A percentile compares a stretch with the other conserved stretches of the same genome.
These are phyloP conservation scores for Phialemoniopsis sp. DNA, from an alignment of 2,329 filamentous ascomycete species.

Conservation along the genomic window DNA sequence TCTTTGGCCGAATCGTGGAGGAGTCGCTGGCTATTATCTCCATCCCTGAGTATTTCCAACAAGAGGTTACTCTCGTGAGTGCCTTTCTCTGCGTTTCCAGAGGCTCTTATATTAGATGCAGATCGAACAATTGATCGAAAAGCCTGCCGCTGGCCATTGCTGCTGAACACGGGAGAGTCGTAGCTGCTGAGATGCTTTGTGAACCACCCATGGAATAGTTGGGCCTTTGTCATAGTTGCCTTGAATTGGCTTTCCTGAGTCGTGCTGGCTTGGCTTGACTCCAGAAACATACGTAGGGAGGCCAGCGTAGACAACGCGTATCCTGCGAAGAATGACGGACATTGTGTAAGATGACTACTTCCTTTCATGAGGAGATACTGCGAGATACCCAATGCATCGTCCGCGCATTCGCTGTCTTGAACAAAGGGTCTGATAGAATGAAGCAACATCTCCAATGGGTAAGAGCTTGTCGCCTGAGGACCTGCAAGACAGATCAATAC, in stretches of 20 bases:
- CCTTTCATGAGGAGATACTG: constrained; percentile 78
- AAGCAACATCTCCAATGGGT: constrained; percentile 86
- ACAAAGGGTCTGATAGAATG: constrained; percentile 76
- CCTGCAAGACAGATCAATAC: constrained; percentile 78
- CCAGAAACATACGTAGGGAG: constrained; percentile 72
- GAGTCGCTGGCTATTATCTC: constrained; percentile 54
- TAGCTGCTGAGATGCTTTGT: constrained; percentile 63
- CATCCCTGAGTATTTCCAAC: constrained; percentile 74
- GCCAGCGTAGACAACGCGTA: constrained; percentile 76
- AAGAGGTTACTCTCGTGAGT: constrained; percentile 78
- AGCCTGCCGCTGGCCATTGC: constrained; percentile 42
- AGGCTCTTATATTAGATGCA: constrained; percentile 61
- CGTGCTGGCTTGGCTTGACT: constrained; percentile 70
- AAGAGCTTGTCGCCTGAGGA: constrained; percentile 65
- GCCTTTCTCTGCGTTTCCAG: constrained; percentile 64
- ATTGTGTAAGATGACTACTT: constrained; percentile 54
- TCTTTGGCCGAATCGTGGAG: constrained; percentile 67
- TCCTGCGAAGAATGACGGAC: constrained; percentile 75
- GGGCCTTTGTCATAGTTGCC: constrained; percentile 70
- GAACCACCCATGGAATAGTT: constrained; percentile 77
- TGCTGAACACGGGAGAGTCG: constrained; percentile 46
- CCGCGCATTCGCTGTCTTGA: constrained; percentile 79
- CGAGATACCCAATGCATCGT: constrained; percentile 83
- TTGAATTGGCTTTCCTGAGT: constrained; percentile 82
- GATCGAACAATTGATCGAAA: constrained; percentile 67